These are phyloP conservation scores for Apiospora rasikravindrae DNA, from an alignment of 2,329 filamentous ascomycete genomes.

Conservation along the genomic window DNA sequence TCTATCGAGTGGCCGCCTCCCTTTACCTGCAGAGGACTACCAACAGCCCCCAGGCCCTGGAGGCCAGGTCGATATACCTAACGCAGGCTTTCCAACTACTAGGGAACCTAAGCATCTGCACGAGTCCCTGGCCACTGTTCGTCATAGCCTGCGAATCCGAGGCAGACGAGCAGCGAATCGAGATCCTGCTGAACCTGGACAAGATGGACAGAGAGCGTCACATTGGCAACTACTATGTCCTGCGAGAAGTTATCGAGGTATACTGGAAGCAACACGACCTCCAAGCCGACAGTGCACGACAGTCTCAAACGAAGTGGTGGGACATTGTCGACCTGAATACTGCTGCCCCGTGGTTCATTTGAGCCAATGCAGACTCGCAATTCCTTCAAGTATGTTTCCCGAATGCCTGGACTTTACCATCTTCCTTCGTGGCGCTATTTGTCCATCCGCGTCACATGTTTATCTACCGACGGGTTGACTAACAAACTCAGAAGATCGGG, in stretches of 20 bases:
- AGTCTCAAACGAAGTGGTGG: slow-evolving; percentile 44
- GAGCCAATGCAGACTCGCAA: slow-evolving; percentile 20
- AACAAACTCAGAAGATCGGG: slow-evolving; percentile 45
- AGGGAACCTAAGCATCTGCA: slow-evolving; percentile 44
- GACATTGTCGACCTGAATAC: slow-evolving; percentile 42
- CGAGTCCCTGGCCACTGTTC: slow-evolving; percentile 56
- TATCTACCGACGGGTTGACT: slow-evolving; percentile 42
- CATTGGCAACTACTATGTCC: slow-evolving; percentile 52
- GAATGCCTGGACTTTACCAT: background rate
- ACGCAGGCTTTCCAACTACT: slow-evolving; percentile 45
- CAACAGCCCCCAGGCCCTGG: slow-evolving; percentile 31
- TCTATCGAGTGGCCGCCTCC: slow-evolving; percentile 55
- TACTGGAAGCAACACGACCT: slow-evolving; percentile 54
- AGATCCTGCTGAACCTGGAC: slow-evolving; percentile 47
- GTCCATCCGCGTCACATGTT: slow-evolving; percentile 29
- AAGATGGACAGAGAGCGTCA: slow-evolving; percentile 47
- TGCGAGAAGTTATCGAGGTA: slow-evolving; percentile 48
- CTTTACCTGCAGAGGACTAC: slow-evolving; percentile 46
- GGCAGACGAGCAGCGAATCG: slow-evolving; percentile 47
- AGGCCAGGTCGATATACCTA: slow-evolving; percentile 38
- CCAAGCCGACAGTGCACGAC: slow-evolving; percentile 37
- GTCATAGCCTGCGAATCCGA: slow-evolving; percentile 51
- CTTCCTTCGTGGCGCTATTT: slow-evolving; percentile 17
- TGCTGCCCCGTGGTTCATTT: slow-evolving; percentile 43
- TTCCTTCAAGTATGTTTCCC: background rate